Conservation (phyloP, 2,329 filamentous ascomycete genomes). For the Fusarium sp. region DNA sequence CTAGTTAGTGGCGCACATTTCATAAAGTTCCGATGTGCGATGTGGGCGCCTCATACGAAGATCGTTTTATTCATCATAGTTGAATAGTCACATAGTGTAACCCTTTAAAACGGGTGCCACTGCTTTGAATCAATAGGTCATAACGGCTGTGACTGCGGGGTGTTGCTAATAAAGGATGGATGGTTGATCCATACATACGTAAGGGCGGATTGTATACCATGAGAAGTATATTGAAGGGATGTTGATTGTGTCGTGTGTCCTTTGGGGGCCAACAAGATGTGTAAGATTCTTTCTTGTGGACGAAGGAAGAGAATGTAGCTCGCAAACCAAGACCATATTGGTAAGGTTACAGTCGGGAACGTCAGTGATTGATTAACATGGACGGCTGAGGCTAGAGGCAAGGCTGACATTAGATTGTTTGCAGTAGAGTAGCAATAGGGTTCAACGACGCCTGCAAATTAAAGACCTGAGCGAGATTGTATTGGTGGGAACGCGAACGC, state of each 20-base stretch:
- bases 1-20: not conserved
- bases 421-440: not conserved
- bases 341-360: not conserved
- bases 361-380: not conserved
- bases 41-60: not conserved
- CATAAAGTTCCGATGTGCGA: not conserved
- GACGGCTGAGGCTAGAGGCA: constrained; percentile 8
- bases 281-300: not conserved
- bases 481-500: constrained; percentile 9
- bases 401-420: constrained; percentile 2
- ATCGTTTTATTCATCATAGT: not conserved
- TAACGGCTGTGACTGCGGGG: not conserved
- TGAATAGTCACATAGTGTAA: not conserved
- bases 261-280: not conserved
- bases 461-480: constrained; percentile 6
- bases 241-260: not conserved
- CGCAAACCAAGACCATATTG: constrained; percentile 2
- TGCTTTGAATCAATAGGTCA: not conserved
- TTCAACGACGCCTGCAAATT: constrained; percentile 1
- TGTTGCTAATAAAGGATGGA: not conserved
- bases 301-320: not conserved
- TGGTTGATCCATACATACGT: not conserved
- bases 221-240: not conserved
- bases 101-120: not conserved
- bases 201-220: not conserved